Conservation (phyloP, 345 rosid genomes). For the Angophora floribunda region DNA sequence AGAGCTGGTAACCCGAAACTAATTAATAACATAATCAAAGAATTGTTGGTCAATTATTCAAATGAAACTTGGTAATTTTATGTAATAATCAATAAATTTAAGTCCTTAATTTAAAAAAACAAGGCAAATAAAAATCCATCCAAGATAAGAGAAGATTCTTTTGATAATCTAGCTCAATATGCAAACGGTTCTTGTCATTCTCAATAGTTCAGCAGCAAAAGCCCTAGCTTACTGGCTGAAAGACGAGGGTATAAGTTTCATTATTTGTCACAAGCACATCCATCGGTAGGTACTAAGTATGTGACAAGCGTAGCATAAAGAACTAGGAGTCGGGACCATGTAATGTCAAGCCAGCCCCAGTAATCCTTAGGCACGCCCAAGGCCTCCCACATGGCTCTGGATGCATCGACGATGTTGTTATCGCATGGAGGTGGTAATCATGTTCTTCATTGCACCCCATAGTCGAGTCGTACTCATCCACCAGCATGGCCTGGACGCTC, state of each 20-base stretch:
- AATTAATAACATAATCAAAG: no score
- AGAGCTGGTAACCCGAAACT: not conserved
- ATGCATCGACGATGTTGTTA: not conserved
- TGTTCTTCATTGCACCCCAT: not conserved
- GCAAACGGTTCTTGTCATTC: not conserved
- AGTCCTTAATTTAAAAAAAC: no score
- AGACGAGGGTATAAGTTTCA: not conserved
- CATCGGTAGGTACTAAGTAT: not conserved
- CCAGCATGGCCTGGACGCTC: not conserved
- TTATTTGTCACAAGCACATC: not conserved
- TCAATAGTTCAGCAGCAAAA: not conserved
- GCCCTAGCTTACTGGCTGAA: not conserved
- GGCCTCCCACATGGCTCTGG: not conserved
- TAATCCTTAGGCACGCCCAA: not conserved
- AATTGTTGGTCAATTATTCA: no score
- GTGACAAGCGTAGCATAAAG: not conserved
- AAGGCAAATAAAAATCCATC: not conserved
- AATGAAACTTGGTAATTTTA: no score
- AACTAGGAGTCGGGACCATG: not conserved
- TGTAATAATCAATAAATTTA: no score
- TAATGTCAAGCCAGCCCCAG: not conserved
- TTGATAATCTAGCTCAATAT: not conserved
- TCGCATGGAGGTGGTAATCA: constrained; percentile 1
- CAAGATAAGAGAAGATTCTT: not conserved
- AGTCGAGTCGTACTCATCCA: not conserved